These are phyloP conservation scores for Effrenium voratum DNA, from an alignment of 73 alveolate genomes.

Conservation along the genomic window DNA sequence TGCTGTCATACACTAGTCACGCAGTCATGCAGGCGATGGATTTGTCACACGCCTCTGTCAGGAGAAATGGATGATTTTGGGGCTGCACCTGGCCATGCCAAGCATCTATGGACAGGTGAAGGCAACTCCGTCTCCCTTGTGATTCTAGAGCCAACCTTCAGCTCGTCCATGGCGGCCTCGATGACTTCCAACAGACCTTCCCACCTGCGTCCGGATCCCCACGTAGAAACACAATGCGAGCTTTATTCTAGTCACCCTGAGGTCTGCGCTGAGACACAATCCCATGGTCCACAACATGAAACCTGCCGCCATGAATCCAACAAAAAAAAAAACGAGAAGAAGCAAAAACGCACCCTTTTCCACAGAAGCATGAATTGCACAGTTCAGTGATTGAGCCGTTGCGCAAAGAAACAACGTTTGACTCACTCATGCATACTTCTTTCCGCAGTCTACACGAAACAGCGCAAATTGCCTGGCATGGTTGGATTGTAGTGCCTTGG, in stretches of 20 bases:
- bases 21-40: background rate
- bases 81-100: background rate
- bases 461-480: too few species aligned
- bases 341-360: too few species aligned
- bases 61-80: constrained; percentile 33
- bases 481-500: too few species aligned
- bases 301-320: background rate
- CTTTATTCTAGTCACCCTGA: background rate
- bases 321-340: background rate
- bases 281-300: constrained; percentile 82
- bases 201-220: constrained; percentile 26
- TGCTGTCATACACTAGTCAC: background rate
- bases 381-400: too few species aligned
- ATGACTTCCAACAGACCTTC: constrained; percentile 81
- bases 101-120: background rate
- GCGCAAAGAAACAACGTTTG: too few species aligned
- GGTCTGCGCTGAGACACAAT: constrained; percentile 50
- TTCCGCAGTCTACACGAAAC: too few species aligned
- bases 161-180: constrained; percentile 50
- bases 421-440: too few species aligned
- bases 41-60: constrained; percentile 22
- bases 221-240: background rate
- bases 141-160: constrained; percentile 4
- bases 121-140: background rate
- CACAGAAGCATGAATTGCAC: too few species aligned